phyloP scores from a whole-genome alignment of 176 grass and related monocot species.

The Typha latifolia region DNA sequence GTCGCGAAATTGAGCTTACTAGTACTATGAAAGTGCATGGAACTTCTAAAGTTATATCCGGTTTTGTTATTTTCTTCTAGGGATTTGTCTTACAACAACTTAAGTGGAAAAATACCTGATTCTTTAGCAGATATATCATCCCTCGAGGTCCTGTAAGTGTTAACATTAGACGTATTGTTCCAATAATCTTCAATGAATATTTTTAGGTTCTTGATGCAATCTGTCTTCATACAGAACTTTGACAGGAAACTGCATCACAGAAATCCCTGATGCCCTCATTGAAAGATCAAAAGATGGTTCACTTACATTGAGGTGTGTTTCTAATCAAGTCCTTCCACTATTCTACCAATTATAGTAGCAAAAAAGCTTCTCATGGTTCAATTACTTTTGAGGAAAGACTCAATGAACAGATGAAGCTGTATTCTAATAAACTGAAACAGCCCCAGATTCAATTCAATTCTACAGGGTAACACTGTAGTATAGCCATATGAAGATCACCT shows the following conservation, averaged over 20 bases:
- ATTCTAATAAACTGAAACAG: no score
- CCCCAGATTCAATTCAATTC: no score
- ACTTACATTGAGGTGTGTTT: conserved; percentile 15
- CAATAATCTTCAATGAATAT: not conserved
- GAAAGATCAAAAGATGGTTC: not conserved
- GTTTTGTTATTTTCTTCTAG: conserved; percentile 22
- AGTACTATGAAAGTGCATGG: no score
- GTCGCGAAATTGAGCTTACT: no score
- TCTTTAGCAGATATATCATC: conserved; percentile 42
- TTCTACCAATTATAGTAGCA: no score
- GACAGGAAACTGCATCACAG: conserved; percentile 5
- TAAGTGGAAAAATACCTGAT: conserved; percentile 55
- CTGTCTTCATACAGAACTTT: conserved; percentile 5
- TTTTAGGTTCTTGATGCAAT: not conserved
- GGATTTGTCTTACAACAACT: conserved; percentile 60
- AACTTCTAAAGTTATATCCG: no score
- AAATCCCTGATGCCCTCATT: conserved; percentile 3
- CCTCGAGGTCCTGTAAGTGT: conserved; percentile 48
- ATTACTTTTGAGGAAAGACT: no score
- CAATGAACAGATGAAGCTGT: no score
- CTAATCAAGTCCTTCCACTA: not conserved
- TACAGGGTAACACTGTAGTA: no score
- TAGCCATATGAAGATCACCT: no score
- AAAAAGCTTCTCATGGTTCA: no score
- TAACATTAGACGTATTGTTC: not conserved